Conservation (phyloP, 2,329 filamentous ascomycete species). For the Colletotrichum trifolii region DNA sequence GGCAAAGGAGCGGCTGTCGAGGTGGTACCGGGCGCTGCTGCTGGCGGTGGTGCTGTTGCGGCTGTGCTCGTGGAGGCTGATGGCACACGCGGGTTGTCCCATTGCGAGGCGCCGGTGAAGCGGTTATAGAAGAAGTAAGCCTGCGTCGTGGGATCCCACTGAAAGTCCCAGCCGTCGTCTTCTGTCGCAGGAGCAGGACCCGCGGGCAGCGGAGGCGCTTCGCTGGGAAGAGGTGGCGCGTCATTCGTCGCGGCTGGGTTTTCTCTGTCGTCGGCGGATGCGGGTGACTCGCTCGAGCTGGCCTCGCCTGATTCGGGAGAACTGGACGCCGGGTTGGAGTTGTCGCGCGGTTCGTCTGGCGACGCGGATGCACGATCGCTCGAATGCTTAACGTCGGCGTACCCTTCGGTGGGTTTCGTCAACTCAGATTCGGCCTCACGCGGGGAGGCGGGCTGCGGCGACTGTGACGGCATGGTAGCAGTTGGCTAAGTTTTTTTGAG, state of each 20-base stretch:
- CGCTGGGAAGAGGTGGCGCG: constrained; percentile 50
- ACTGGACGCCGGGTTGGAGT: constrained; percentile 18
- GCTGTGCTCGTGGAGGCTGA: constrained; percentile 41
- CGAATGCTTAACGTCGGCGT: constrained; percentile 11
- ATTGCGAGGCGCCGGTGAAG: constrained; percentile 79
- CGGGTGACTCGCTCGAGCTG: constrained; percentile 23
- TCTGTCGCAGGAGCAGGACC: constrained; percentile 64
- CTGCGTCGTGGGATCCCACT: constrained; percentile 77
- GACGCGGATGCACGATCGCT: not conserved
- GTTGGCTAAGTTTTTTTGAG: constrained; percentile 4
- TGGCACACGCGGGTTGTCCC: constrained; percentile 86
- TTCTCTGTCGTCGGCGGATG: constrained; percentile 21
- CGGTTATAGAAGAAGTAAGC: constrained; percentile 89
- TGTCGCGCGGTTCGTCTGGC: constrained; percentile 7
- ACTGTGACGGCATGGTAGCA: constrained; percentile 32
- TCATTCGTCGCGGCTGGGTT: constrained; percentile 36
- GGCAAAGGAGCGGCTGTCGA: constrained; percentile 40
- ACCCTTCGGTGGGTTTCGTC: constrained; percentile 12
- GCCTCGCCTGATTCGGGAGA: constrained; percentile 36
- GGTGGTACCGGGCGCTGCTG: constrained; percentile 38
- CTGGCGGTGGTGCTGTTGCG: not conserved
- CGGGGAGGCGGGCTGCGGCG: constrained; percentile 25
- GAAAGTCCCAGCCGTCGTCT: constrained; percentile 82
- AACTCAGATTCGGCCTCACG: constrained; percentile 21
- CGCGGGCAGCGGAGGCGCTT: constrained; percentile 54